Percentiles rank a stretch among this genome's conserved stretches.
These are phyloP conservation scores for Russula virescens DNA, from an alignment of 768 basidiomycete species.

Conservation along the genomic window DNA sequence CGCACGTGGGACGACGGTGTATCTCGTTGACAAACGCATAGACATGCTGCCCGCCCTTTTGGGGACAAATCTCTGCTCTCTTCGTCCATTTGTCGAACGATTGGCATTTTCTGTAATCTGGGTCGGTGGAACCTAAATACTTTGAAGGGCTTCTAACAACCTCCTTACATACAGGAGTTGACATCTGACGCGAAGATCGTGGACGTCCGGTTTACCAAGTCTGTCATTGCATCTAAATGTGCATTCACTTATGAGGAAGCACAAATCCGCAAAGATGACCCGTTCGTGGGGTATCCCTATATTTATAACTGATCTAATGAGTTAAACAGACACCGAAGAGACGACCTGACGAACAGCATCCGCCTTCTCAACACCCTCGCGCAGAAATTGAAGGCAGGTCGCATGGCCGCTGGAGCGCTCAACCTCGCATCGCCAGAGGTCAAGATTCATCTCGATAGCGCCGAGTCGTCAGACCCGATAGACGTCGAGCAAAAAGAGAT, in stretches of 20 bases:
- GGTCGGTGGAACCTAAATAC: constrained; percentile 45
- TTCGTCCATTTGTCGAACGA: constrained; percentile 88
- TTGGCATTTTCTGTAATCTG: constrained; percentile 94
- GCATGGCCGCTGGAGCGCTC: constrained; percentile 95
- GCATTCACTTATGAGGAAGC: constrained; percentile 98
- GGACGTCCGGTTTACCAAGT: constrained; percentile 87
- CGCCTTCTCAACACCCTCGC: constrained; percentile 86
- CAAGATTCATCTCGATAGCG: constrained; percentile 90
- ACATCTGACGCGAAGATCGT: constrained; percentile 85
- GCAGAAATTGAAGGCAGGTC: constrained; percentile 70
- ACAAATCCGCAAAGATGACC: constrained; percentile 88
- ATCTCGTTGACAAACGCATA: constrained; percentile 96
- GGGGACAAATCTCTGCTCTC: constrained; percentile 92
- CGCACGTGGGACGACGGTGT: constrained; percentile 94
- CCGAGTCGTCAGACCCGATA: constrained; percentile 92
- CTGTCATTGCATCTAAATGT: constrained; percentile 92
- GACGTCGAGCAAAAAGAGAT: constrained; percentile 95
- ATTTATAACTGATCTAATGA: background rate
- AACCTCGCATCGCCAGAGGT: constrained; percentile 98
- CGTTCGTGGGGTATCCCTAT: constrained; percentile 43
- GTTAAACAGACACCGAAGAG: constrained; percentile 55
- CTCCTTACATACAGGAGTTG: constrained; percentile 63
- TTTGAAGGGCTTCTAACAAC: constrained; percentile 9
- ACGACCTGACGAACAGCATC: constrained; percentile 79
- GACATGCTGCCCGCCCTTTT: constrained; percentile 95